Base-by-base conservation (phyloP, 1,284 basidiomycete species). In the Hemileia vastatrix region DNA sequence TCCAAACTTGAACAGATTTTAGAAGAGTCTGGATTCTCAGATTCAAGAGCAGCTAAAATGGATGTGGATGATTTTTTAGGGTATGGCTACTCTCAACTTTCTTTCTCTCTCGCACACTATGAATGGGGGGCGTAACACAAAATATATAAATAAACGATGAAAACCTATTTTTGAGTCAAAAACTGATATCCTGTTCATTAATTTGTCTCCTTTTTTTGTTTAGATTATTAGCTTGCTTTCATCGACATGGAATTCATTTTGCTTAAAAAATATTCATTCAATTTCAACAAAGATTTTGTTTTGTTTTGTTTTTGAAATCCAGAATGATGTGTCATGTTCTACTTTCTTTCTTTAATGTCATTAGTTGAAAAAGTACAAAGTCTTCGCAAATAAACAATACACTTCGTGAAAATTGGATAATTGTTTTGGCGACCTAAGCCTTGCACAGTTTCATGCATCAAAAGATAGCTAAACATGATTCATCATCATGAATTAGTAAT, bases 41-140 rank as follows among this genome's bases (percentile, higher is more conserved):
- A 90, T 66, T 81, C 79, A 64, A 80, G 88, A 59, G 87, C 87
- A 4, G 82, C 87, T 6, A 88, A 89, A 76, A 88, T 92, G 86
- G 85, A 86, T 66, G 83, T 90, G 8, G 85, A 90, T 70, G 88
- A 90, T 73, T 77, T 92, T 48, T 77, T 91, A n/a, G 85, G 53
- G 60, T 50, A 18, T 56, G 60, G 43, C 24, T 23, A 9, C 8
- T 54, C 6, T 54, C 1, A 43, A 8, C 40, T 43, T 8, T 11
- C 18, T 9, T 45, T 4, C 21, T 56, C 13, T 40, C 19, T 5
- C 11, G 49, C 6, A 4, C 15, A 24, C 19, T 52, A 52, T 11
- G 9, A 48, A 6, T 6, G 21, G 32, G n/a, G 27, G 23, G 4
- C 4, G 31, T n/a, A 48, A 57, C 18, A 15, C 9, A 21, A 31